Conservation (phyloP, 306 rosid species). For the Parietaria judaica region DNA sequence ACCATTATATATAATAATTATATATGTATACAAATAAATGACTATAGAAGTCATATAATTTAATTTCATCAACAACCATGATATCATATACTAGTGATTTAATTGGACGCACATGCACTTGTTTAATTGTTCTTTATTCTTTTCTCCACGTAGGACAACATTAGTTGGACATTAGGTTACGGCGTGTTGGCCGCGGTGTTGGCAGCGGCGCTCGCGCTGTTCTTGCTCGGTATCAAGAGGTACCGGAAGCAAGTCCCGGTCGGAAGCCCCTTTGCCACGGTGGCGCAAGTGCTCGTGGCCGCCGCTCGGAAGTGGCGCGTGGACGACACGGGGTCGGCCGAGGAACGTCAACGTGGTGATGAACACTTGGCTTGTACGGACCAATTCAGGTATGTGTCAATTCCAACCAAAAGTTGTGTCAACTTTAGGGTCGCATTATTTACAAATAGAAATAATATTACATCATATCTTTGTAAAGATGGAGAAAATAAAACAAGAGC, state of each 20-base stretch:
- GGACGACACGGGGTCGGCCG: not conserved
- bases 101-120: too few relatives aligned
- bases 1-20: too few relatives aligned
- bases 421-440: not conserved
- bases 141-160: conserved; percentile 14
- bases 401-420: conserved; percentile 3
- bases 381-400: conserved; percentile 41
- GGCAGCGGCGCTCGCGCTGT: conserved; percentile 6
- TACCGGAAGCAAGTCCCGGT: conserved; percentile 14
- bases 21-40: too few relatives aligned
- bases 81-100: too few relatives aligned
- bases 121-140: not conserved
- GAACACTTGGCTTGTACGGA: conserved; percentile 25
- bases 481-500: too few relatives aligned
- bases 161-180: conserved; percentile 23
- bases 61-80: too few relatives aligned
- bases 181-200: conserved; percentile 9
- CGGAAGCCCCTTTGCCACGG: conserved; percentile 22
- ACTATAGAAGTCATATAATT: too few relatives aligned
- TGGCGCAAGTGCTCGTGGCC: conserved; percentile 21
- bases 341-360: not conserved
- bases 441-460: not conserved
- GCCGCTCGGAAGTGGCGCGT: conserved; percentile 23
- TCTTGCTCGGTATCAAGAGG: conserved; percentile 14
- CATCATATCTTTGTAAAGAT: too few relatives aligned